Conservation (phyloP, 177 flowering plant species). For the Telopea speciosissima region DNA sequence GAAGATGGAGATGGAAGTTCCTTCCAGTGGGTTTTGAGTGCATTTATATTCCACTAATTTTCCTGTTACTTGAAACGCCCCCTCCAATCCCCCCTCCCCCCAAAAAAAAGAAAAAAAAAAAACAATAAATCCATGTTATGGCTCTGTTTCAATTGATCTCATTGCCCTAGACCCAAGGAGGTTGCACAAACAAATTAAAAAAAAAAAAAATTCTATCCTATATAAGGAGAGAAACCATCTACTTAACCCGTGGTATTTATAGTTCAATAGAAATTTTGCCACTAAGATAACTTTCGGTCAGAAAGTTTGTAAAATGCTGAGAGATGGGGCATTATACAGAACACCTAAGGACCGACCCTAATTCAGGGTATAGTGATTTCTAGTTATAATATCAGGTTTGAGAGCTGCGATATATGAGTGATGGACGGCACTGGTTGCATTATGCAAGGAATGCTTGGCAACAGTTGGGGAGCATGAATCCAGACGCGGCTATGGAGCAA, state of each 20-base stretch:
- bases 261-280: neutral
- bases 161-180: neutral
- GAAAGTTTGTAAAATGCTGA: neutral
- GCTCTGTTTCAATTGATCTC: neutral
- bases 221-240: neutral
- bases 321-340: neutral
- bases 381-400: slow-evolving; percentile 65
- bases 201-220: neutral
- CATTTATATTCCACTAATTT: too few relatives aligned
- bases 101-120: too few relatives aligned
- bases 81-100: too few relatives aligned
- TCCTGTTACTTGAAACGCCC: too few relatives aligned
- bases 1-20: too few relatives aligned
- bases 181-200: neutral
- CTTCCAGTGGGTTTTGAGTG: too few relatives aligned
- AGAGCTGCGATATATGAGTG: slow-evolving; percentile 75
- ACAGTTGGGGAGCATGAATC: slow-evolving; percentile 53
- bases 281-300: neutral
- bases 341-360: slow-evolving; percentile 18
- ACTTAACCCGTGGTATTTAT: neutral
- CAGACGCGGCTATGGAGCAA: slow-evolving; percentile 68
- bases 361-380: slow-evolving; percentile 54
- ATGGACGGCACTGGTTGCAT: slow-evolving; percentile 65
- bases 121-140: too few relatives aligned
- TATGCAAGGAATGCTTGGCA: slow-evolving; percentile 93